Conservation (phyloP, 192 early-diverging fungal species). For the Backusella circina region DNA sequence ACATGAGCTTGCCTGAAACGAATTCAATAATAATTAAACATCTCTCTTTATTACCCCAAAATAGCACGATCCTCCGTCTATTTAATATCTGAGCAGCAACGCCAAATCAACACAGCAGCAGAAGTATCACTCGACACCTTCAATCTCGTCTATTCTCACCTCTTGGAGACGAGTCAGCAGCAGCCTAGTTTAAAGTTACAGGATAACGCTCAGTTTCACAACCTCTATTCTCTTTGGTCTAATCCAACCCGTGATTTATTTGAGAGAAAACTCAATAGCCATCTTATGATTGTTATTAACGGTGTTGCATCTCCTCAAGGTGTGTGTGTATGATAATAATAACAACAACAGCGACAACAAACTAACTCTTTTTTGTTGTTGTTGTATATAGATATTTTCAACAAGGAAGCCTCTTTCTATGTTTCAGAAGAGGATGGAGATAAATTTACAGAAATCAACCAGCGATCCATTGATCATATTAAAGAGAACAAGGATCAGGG, state of each 20-base stretch:
- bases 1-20: too few species aligned
- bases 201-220: neutral
- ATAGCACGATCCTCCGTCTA: slow-evolving; percentile 24
- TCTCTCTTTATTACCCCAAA: neutral
- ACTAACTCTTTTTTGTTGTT: neutral
- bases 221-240: slow-evolving; percentile 5
- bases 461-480: neutral
- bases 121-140: slow-evolving; percentile 18
- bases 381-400: neutral
- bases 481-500: neutral
- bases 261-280: slow-evolving; percentile 11
- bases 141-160: slow-evolving; percentile 13
- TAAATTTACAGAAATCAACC: neutral
- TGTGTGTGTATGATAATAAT: neutral
- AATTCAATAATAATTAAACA: neutral
- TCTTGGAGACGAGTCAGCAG: slow-evolving; percentile 11
- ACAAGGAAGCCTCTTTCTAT: slow-evolving; percentile 15
- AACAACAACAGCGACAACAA: too few species aligned
- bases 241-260: slow-evolving; percentile 6
- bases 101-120: slow-evolving; percentile 3
- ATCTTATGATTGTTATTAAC: slow-evolving; percentile 19
- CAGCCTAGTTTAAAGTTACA: slow-evolving; percentile 12
- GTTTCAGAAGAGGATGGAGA: slow-evolving; percentile 9
- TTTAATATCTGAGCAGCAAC: slow-evolving; percentile 7
- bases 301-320: slow-evolving; percentile 19